Evolutionary conservation across 352 stramenopile species (phyloP).

Genomic region (Phytophthora chlamydospora): DNA sequence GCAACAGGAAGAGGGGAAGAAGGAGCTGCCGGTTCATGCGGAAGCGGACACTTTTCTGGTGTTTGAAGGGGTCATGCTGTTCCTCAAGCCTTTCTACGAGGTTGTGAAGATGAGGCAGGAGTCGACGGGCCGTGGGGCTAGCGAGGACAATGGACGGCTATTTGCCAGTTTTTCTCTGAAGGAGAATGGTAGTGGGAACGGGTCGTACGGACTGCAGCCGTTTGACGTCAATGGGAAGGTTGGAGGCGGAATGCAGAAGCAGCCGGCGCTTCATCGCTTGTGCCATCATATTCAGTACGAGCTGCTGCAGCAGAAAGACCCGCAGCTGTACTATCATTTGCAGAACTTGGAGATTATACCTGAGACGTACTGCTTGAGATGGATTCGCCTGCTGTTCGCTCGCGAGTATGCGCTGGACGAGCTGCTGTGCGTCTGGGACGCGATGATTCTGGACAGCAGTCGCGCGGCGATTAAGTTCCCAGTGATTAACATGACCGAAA

Average conservation of each 20-base stretch:
- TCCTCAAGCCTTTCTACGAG: conserved; percentile 81
- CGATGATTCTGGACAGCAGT: conserved; percentile 56
- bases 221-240: conserved; percentile 20
- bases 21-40: conserved; percentile 42
- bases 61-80: conserved; percentile 81
- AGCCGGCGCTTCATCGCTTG: conserved; percentile 65
- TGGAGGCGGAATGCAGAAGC: conserved; percentile 5
- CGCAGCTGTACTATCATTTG: conserved; percentile 82
- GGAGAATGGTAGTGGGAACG: conserved; percentile 26
- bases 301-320: conserved; percentile 75
- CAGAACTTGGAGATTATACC: conserved; percentile 82
- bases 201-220: conserved; percentile 33
- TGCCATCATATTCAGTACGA: conserved; percentile 82
- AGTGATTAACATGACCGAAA: conserved; percentile 34
- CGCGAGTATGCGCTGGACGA: conserved; percentile 75
- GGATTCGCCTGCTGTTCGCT: conserved; percentile 81
- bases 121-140: neutral
- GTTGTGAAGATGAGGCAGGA: conserved; percentile 51
- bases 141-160: conserved; percentile 7
- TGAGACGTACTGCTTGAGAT: conserved; percentile 83
- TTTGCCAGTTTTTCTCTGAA: conserved; percentile 34
- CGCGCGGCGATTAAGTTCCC: conserved; percentile 49
- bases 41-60: conserved; percentile 77
- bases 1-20: neutral
- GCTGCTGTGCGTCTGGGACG: conserved; percentile 71